Evolutionary conservation across 1,284 basidiomycete species (phyloP).

Genomic region (Hymenochaete sp.): DNA sequence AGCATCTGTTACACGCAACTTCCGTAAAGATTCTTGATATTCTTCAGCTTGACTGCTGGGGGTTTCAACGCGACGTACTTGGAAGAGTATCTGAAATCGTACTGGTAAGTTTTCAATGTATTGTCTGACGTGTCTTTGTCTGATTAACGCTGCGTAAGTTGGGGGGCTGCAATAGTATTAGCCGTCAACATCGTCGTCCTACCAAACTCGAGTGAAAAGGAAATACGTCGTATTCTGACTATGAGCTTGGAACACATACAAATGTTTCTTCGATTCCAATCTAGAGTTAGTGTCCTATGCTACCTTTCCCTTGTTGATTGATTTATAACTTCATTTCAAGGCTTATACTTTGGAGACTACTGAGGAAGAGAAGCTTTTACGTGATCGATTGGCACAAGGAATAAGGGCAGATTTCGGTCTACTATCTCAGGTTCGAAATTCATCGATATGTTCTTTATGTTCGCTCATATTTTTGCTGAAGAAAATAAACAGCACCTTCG

Average conservation of each 20-base stretch:
- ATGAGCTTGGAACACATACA: slow-evolving; percentile 26
- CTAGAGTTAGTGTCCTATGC: slow-evolving; percentile 22
- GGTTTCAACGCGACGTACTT: slow-evolving; percentile 23
- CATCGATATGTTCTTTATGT: background rate
- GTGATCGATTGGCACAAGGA: slow-evolving; percentile 26
- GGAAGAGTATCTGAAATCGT: slow-evolving; percentile 26
- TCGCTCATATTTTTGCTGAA: background rate
- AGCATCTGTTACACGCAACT: background rate
- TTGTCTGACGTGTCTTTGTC: background rate
- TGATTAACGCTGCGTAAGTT: slow-evolving; percentile 14
- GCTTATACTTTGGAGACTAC: slow-evolving; percentile 26
- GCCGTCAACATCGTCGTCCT: slow-evolving; percentile 27
- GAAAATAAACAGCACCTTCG: slow-evolving; percentile 25
- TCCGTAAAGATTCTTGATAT: background rate
- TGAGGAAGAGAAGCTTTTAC: slow-evolving; percentile 26
- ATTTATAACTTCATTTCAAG: slow-evolving; percentile 3
- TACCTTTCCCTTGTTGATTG: too few relatives aligned
- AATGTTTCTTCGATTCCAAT: slow-evolving; percentile 25
- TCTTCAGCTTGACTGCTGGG: slow-evolving; percentile 8
- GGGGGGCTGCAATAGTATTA: slow-evolving; percentile 27
- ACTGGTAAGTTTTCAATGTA: slow-evolving; percentile 20
- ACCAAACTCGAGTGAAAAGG: slow-evolving; percentile 27
- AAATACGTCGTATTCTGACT: slow-evolving; percentile 27
- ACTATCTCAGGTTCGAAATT: slow-evolving; percentile 20
- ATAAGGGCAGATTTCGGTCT: slow-evolving; percentile 28